These are phyloP conservation scores for Stenogyne calaminthoides DNA, from an alignment of 305 asterid genomes.

Conservation along the genomic window DNA sequence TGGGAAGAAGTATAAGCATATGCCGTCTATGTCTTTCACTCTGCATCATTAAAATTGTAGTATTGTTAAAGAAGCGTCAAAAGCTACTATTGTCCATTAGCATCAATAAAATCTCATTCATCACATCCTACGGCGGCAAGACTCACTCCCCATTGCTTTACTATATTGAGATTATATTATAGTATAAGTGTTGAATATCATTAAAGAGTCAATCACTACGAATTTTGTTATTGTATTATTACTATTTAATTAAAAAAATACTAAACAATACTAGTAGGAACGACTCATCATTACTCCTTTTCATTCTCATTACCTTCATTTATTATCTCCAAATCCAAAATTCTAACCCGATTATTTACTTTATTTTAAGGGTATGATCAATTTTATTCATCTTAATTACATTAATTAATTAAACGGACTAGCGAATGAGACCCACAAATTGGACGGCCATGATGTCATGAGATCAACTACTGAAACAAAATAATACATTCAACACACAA, in stretches of 20 bases:
- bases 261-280: too few relatives aligned
- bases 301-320: too few relatives aligned
- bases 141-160: background rate
- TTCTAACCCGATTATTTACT: too few relatives aligned
- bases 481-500: background rate
- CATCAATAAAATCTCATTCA: background rate
- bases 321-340: too few relatives aligned
- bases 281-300: too few relatives aligned
- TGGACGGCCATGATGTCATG: background rate
- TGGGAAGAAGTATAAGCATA: background rate
- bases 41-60: conserved; percentile 2
- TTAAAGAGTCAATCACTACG: too few relatives aligned
- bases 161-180: too few relatives aligned
- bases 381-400: background rate
- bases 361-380: too few relatives aligned
- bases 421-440: background rate
- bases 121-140: conserved; percentile 10
- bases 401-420: background rate
- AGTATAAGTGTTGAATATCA: too few relatives aligned
- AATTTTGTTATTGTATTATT: too few relatives aligned
- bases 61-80: background rate
- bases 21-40: background rate
- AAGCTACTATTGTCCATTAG: conserved; percentile 1
- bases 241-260: too few relatives aligned
- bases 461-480: background rate